A percentile compares a stretch with the other conserved stretches of the same genome.
These are phyloP conservation scores for Mycena kentingensis DNA, from an alignment of 768 basidiomycete genomes.

Conservation along the genomic window DNA sequence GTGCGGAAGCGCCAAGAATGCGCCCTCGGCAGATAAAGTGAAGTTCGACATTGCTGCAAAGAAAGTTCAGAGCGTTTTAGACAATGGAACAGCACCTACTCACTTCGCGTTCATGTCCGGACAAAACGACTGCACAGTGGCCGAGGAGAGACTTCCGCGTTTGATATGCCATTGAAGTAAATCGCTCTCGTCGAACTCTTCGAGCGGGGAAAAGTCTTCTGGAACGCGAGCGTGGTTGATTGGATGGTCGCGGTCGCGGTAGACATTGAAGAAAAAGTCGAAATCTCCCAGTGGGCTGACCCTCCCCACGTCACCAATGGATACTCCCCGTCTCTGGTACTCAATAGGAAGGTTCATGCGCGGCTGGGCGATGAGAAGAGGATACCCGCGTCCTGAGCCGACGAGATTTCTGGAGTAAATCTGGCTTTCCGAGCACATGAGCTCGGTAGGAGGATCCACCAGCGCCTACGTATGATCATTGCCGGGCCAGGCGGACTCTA, in stretches of 20 bases:
- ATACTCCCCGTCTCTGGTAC: constrained; percentile 30
- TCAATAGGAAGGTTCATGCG: constrained; percentile 26
- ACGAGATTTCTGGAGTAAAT: constrained; percentile 7
- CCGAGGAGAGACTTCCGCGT: neutral
- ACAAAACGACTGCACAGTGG: neutral
- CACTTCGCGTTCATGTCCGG: neutral
- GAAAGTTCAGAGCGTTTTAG: neutral
- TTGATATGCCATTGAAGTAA: neutral
- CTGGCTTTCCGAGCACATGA: neutral
- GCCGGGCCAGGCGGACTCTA: too few species aligned
- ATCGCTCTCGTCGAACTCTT: neutral
- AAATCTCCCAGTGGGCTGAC: constrained; percentile 37
- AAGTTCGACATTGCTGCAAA: neutral
- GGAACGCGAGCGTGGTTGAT: constrained; percentile 33
- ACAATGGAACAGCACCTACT: neutral
- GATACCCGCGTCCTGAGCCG: constrained; percentile 29
- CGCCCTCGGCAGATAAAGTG: neutral
- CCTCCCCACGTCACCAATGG: constrained; percentile 42
- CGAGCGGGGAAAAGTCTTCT: constrained; percentile 19
- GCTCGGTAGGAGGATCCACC: too few species aligned
- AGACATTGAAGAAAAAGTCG: constrained; percentile 42
- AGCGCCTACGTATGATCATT: too few species aligned
- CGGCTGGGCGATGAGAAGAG: constrained; percentile 37
- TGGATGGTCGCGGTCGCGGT: constrained; percentile 28
- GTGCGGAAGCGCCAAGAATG: neutral